These are phyloP conservation scores for Neolentinus lepideus DNA, from an alignment of 1,284 basidiomycete genomes.

Conservation along the genomic window DNA sequence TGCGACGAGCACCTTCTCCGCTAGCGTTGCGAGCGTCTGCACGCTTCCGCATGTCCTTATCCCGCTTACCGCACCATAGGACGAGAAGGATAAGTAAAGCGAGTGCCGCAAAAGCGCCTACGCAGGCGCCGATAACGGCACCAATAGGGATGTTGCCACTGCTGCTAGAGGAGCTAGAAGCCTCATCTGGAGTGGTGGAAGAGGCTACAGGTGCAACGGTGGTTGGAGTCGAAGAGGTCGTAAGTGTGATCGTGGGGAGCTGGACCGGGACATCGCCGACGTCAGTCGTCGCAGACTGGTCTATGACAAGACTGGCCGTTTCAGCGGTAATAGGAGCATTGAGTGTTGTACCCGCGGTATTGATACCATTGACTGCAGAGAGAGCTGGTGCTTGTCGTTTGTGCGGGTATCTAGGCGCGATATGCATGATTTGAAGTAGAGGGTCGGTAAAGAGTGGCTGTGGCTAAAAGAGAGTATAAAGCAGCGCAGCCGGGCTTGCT, in stretches of 20 bases:
- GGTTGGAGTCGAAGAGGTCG: slow-evolving; percentile 7
- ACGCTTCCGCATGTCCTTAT: not conserved
- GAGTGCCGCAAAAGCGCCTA: slow-evolving; percentile 23
- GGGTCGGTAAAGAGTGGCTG: not conserved
- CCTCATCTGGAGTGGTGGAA: slow-evolving; percentile 9
- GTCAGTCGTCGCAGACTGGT: not conserved
- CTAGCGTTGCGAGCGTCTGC: slow-evolving; percentile 10
- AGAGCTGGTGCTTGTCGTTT: not conserved
- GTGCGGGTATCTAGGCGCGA: not conserved
- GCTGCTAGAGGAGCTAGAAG: slow-evolving; percentile 7
- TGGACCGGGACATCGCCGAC: not conserved
- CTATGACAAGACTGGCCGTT: not conserved
- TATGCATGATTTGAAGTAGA: not conserved
- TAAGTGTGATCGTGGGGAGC: slow-evolving; percentile 8
- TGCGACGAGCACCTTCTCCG: slow-evolving; percentile 11
- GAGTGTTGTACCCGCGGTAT: not conserved
- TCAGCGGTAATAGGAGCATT: not conserved
- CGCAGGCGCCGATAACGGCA: slow-evolving; percentile 24
- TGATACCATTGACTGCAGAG: not conserved
- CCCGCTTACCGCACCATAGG: slow-evolving; percentile 20
- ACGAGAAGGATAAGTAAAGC: slow-evolving; percentile 19
- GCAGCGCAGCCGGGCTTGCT: not conserved
- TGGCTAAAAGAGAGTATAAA: not conserved
- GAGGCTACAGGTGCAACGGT: slow-evolving; percentile 5
- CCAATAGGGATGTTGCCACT: slow-evolving; percentile 16